A percentile compares a stretch with the other conserved stretches of the same genome.
phyloP scores from a whole-genome alignment of 371 early-diverging fungal genomes.

The Dichotomocladium elegans region DNA sequence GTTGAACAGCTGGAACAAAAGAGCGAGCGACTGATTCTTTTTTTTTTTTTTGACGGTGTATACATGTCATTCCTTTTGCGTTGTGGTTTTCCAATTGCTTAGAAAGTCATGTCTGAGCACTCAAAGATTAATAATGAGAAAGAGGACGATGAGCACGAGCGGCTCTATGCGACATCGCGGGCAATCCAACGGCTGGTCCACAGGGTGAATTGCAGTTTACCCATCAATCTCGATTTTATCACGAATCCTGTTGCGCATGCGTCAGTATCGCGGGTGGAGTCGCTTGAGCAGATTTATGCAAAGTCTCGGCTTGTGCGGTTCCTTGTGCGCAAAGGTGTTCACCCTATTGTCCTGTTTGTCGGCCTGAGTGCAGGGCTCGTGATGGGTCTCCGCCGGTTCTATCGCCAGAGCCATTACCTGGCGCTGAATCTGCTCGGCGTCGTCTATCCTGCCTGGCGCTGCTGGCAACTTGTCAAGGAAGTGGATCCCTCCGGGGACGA shows the following conservation, averaged over 20 bases:
- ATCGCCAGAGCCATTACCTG: constrained; percentile 22
- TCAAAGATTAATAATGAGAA: no score
- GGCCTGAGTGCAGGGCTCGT: constrained; percentile 17
- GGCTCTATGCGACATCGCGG: constrained; percentile 17
- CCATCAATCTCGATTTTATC: constrained; percentile 34
- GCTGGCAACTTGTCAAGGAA: constrained; percentile 25
- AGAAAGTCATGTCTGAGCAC: no score
- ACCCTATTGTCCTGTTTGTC: constrained; percentile 29
- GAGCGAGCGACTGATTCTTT: no score
- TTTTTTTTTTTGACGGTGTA: no score
- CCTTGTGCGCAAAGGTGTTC: constrained; percentile 29
- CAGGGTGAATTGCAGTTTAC: constrained; percentile 20
- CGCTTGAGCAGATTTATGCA: constrained; percentile 32
- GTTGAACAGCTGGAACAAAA: no score
- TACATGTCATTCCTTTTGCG: no score
- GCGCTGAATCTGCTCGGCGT: constrained; percentile 35
- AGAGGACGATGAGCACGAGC: neutral
- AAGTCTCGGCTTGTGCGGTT: constrained; percentile 24
- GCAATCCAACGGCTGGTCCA: constrained; percentile 10
- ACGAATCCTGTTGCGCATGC: constrained; percentile 21
- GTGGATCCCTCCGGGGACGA: neutral
- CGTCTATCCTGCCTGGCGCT: constrained; percentile 37
- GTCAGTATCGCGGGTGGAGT: constrained; percentile 15
- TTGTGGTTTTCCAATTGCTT: no score
- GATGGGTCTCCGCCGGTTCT: constrained; percentile 21